Base-by-base conservation (phyloP, 257 asterid genomes). In the Solanum tarijense region DNA sequence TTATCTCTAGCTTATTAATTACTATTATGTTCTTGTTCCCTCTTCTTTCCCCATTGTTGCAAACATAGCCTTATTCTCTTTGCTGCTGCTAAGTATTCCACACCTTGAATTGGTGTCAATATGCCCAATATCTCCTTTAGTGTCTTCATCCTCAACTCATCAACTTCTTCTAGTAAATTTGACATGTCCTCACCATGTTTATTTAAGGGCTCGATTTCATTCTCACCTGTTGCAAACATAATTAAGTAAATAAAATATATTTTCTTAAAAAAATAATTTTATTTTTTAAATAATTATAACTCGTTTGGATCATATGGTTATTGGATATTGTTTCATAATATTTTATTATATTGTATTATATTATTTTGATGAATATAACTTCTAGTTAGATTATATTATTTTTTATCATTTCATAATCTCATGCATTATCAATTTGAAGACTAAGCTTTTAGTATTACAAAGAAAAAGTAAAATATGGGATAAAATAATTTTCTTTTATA, bases 21-120 rank as follows among this genome's bases (percentile, higher is more conserved):
- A 76, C 5, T 79, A 32, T 52, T 87, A 75, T 84, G 91, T n/a
- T 60, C 29, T 25, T 65, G 87, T 83, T 91, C 94, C 75, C 87
- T 88, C 86, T 65, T 84, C 82, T 12, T 46, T 38, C 91, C 94
- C 94, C 90, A 91, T 21, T 88, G 91, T 62, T 76, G 91, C 69
- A 90, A 18, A 35, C 89, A 90, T 35, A 91, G 86, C 76, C 89
- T 89, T 58, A 91, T 86, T 84, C 88, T 91, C 65, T 83, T 92
- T 16, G 81, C 83, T 12, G 88, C 82, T 9, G 91, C 92, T 3
- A 92, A 83, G 86, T 87, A 89, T 20, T 83, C 29, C 62, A 90
- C 91, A 16, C 87, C 87, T 75, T 92, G 92, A 83, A 46, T 20
- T 23, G 93, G 92, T 36, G 91, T 90, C 78, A 88, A 66, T 21